Evolutionary conservation across 2,329 filamentous ascomycete species (phyloP).

Genomic region (Xylaria arbuscula): DNA sequence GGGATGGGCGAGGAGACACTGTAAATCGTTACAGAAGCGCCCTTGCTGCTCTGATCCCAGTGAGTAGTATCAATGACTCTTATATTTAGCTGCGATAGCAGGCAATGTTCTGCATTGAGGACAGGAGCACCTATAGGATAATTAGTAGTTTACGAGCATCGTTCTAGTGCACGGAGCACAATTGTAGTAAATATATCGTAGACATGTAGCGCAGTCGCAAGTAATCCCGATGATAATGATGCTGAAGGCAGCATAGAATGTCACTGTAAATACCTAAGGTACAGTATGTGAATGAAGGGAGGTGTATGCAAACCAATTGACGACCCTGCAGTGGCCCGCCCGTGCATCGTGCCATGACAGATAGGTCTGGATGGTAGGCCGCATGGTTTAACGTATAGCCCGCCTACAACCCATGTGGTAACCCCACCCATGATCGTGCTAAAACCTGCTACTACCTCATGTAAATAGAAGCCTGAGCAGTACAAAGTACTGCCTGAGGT

Average conservation of each 20-base stretch:
- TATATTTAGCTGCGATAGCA: neutral
- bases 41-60: neutral
- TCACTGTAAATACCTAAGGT: neutral
- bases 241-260: neutral
- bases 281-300: neutral
- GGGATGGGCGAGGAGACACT: conserved; percentile 8
- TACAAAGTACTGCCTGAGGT: too few relatives aligned
- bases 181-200: neutral
- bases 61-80: neutral
- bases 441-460: too few relatives aligned
- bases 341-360: conserved; percentile 9
- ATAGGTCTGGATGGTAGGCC: neutral
- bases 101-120: neutral
- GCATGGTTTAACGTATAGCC: neutral
- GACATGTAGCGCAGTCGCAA: neutral
- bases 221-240: neutral
- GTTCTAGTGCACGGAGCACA: neutral
- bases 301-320: neutral
- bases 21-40: conserved; percentile 4
- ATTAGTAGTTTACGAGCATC: neutral
- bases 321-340: conserved; percentile 10
- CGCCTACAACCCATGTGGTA: neutral
- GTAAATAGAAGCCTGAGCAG: too few relatives aligned
- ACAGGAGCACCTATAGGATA: neutral
- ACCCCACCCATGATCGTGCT: too few relatives aligned